phyloP scores from a whole-genome alignment of 192 early-diverging fungal genomes.

The Mortierella claussenii region DNA sequence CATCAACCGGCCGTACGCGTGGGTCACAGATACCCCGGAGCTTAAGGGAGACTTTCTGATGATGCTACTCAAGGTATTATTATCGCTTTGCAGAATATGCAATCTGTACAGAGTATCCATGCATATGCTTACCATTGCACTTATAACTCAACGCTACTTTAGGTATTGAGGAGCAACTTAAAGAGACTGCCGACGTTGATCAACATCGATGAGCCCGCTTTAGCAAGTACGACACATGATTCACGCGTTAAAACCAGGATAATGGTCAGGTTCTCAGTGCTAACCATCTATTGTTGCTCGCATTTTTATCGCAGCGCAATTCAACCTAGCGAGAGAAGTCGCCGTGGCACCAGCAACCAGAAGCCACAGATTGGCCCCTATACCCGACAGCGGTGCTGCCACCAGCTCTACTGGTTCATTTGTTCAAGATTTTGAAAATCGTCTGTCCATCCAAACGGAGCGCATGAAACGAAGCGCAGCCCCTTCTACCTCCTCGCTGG shows the following conservation, averaged over 20 bases:
- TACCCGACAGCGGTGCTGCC: conserved; percentile 15
- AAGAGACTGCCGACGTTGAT: conserved; percentile 59
- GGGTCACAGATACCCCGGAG: conserved; percentile 58
- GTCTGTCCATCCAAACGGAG: conserved; percentile 44
- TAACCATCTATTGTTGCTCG: neutral
- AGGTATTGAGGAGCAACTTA: conserved; percentile 56
- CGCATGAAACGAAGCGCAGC: conserved; percentile 42
- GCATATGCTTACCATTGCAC: too few species aligned
- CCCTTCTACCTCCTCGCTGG: conserved; percentile 12
- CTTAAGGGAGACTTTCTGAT: conserved; percentile 64
- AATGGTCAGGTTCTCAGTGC: neutral
- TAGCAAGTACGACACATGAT: conserved; percentile 35
- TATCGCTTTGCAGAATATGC: too few species aligned
- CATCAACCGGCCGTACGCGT: conserved; percentile 62
- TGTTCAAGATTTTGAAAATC: conserved; percentile 45
- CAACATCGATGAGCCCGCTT: conserved; percentile 59
- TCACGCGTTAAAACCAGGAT: neutral
- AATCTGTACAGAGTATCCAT: too few species aligned
- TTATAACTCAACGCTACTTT: too few species aligned
- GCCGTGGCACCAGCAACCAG: neutral
- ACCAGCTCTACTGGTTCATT: conserved; percentile 36
- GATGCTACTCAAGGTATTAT: conserved; percentile 50
- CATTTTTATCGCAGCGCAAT: conserved; percentile 27
- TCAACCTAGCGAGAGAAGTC: conserved; percentile 38
- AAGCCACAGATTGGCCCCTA: conserved; percentile 24